These are phyloP conservation scores for Scenedesmus sp. DNA, from an alignment of 163 green algal genomes.

Conservation along the genomic window DNA sequence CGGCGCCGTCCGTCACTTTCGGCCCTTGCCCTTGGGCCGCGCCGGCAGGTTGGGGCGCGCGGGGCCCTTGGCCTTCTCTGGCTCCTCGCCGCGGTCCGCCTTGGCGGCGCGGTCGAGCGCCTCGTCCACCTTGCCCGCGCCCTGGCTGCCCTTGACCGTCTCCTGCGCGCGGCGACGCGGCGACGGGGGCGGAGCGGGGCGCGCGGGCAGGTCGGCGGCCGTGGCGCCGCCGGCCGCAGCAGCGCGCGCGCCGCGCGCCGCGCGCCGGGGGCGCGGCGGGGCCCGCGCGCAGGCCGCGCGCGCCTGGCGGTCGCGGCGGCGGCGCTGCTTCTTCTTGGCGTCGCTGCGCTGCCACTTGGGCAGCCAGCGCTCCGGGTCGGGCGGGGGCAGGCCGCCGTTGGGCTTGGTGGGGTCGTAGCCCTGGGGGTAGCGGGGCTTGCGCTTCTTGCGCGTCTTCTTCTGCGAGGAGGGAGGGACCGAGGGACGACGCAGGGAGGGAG, in stretches of 20 bases:
- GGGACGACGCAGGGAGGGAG: too few species aligned
- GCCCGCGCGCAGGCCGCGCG: background rate
- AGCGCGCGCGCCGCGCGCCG: too few species aligned
- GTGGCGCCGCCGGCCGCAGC: slow-evolving; percentile 5
- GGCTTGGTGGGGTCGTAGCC: slow-evolving; percentile 91
- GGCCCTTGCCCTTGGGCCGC: slow-evolving; percentile 26
- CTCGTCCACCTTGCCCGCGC: slow-evolving; percentile 85
- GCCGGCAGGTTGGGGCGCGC: slow-evolving; percentile 27
- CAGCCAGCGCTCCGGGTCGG: slow-evolving; percentile 97
- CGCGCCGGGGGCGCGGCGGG: too few species aligned
- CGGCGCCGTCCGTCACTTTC: too few species aligned
- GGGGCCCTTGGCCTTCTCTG: slow-evolving; percentile 16
- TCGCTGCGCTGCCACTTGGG: slow-evolving; percentile 94
- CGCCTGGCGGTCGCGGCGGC: slow-evolving; percentile 29
- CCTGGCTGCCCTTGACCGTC: slow-evolving; percentile 77
- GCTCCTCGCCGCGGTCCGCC: slow-evolving; percentile 26
- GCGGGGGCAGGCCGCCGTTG: slow-evolving; percentile 66
- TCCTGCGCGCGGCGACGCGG: slow-evolving; percentile 49
- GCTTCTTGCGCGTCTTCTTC: slow-evolving; percentile 78
- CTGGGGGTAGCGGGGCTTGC: slow-evolving; percentile 79
- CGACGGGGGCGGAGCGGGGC: too few species aligned
- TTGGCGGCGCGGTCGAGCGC: slow-evolving; percentile 66
- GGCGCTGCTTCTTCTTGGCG: slow-evolving; percentile 80
- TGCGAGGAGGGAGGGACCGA: too few species aligned
- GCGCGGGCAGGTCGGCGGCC: background rate